Evolutionary conservation across 2,329 filamentous ascomycete species (phyloP).

Genomic region (Blumeriella jaapii): DNA sequence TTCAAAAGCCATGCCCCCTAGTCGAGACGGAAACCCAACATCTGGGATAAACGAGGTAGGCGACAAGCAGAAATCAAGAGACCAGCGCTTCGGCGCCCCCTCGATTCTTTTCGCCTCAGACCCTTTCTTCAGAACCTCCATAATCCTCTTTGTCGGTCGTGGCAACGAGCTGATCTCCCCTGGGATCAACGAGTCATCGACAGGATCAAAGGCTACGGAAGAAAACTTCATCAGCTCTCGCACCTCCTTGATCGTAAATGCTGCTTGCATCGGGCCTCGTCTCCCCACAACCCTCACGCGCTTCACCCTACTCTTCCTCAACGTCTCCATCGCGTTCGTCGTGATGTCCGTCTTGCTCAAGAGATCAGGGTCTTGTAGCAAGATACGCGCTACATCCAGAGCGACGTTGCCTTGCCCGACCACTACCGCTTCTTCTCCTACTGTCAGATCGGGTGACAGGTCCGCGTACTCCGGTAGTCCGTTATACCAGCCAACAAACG

Average conservation of each 20-base stretch:
- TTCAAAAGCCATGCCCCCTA: conserved; percentile 60
- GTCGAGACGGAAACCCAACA: conserved; percentile 33
- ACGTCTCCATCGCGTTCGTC: conserved; percentile 63
- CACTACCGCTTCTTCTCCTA: conserved; percentile 72
- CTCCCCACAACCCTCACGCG: conserved; percentile 80
- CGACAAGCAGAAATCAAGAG: conserved; percentile 73
- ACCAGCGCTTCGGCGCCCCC: conserved; percentile 58
- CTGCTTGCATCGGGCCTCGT: conserved; percentile 77
- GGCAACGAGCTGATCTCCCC: conserved; percentile 56
- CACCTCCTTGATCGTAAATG: conserved; percentile 91
- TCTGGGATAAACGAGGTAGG: conserved; percentile 49
- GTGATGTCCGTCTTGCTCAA: conserved; percentile 81
- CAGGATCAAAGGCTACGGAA: conserved; percentile 57
- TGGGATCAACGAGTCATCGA: conserved; percentile 57
- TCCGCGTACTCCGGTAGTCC: conserved; percentile 72
- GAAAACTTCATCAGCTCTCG: conserved; percentile 76
- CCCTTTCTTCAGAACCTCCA: conserved; percentile 72
- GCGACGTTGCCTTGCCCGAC: conserved; percentile 96
- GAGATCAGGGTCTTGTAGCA: conserved; percentile 63
- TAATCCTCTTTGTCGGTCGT: conserved; percentile 63
- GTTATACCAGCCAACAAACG: conserved; percentile 98
- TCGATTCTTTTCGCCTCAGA: no score
- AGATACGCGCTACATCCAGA: conserved; percentile 79
- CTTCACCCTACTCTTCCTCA: conserved; percentile 63
- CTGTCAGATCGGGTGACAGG: conserved; percentile 60